phyloP scores from a whole-genome alignment of 139 green algal genomes.

The Chlamydomonas sp. region DNA sequence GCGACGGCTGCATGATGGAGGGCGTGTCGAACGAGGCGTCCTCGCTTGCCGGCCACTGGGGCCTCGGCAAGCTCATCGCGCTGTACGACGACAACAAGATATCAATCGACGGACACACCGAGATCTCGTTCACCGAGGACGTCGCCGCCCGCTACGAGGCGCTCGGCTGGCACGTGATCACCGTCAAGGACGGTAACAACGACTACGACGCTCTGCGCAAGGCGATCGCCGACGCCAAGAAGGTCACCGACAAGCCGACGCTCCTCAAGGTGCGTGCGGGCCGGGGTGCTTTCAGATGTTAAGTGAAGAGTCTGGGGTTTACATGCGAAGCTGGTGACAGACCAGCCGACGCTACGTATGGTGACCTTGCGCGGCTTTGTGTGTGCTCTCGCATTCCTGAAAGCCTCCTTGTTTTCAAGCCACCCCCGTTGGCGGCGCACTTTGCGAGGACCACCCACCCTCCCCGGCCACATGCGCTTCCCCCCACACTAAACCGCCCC shows the following conservation, averaged over 20 bases:
- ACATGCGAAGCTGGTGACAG: too few species aligned
- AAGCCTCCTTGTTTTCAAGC: too few species aligned
- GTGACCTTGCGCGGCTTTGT: too few species aligned
- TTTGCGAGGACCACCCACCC: too few species aligned
- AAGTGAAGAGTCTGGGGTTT: too few species aligned
- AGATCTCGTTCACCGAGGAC: conserved; percentile 99
- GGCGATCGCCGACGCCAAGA: conserved; percentile 79
- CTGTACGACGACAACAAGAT: conserved; percentile 99
- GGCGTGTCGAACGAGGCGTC: conserved; percentile 93
- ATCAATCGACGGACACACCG: conserved; percentile 97
- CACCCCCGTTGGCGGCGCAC: too few species aligned
- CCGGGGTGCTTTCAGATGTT: too few species aligned
- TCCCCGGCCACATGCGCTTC: too few species aligned
- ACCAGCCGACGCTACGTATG: too few species aligned
- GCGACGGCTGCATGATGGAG: conserved; percentile 99
- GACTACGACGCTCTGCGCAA: conserved; percentile 79
- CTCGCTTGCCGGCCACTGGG: conserved; percentile 96
- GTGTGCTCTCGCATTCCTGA: too few species aligned
- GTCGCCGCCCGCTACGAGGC: conserved; percentile 87
- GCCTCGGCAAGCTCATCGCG: conserved; percentile 97
- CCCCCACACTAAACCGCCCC: too few species aligned
- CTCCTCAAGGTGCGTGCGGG: conserved; percentile 90
- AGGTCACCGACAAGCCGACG: conserved; percentile 91
- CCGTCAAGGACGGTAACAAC: conserved; percentile 85
- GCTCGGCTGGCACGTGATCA: conserved; percentile 79